Base-by-base conservation (phyloP, 2,329 filamentous ascomycete genomes). In the Xylaria sp. region DNA sequence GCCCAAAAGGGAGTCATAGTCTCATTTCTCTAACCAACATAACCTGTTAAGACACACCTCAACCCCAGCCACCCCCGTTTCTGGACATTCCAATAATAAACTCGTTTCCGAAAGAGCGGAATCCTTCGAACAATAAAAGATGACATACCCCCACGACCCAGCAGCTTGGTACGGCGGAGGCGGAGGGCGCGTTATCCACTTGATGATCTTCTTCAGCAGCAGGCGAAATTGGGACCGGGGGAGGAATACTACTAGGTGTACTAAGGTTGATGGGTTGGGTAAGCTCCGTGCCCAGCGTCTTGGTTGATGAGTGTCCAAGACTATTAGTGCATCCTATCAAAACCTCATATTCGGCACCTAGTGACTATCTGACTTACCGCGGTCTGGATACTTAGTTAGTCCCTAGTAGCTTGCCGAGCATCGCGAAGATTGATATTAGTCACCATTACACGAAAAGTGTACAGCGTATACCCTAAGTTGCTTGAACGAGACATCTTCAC, bases 71-170 rank as follows among this genome's bases (percentile, higher is more conserved):
- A 58, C 23, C n/a, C 33, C 10, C 25, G 2, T 20, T 31, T 20
- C 36, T 6, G 23, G 41, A 15, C 13, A 33, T 43, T 57, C 56
- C 23, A 68, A 68, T 49, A 61, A 61, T 61, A 68, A 54, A 13
- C 9, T 43, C 39, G 15, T 3, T 20, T 46, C 1, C 33, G 18
- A 28, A 64, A 49, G 28, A 13, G 13, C 33, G 28, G 36, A 55
- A 39, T 60, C 60, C 48, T 48, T 48, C 39, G 8, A 51, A 20
- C 1, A 3, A 28, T n/a, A 31, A 33, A 33, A 46, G 12, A 39
- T 55, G 23, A 54, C 28, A 46, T 15, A 18, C 55, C 61, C 62
- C 62, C 43, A 52, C 62, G 66, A 20, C 62, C 66, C 66, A 65
- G 57, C 62, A 52, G 56, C 49, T 52, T 60, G 66, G 66, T 56